These are phyloP conservation scores for Sphaerulina vaccinii DNA, from an alignment of 2,329 filamentous ascomycete genomes.

Conservation along the genomic window DNA sequence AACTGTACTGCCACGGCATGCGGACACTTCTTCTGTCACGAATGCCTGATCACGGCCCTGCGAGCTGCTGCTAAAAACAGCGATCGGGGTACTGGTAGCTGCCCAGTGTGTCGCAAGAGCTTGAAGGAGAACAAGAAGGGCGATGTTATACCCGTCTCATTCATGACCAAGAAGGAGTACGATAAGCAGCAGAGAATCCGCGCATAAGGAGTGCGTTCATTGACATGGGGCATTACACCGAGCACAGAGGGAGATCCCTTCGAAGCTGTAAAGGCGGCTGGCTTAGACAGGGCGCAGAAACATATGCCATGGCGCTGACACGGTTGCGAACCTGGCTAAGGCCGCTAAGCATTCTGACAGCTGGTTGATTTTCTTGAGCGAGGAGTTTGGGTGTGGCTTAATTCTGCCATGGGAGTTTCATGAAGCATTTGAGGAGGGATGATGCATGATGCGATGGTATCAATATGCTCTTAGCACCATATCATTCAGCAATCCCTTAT, in stretches of 20 bases:
- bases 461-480: neutral
- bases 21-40: constrained; percentile 64
- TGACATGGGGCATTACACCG: no score
- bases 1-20: constrained; percentile 61
- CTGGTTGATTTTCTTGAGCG: constrained; percentile 15
- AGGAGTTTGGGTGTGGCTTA: constrained; percentile 5
- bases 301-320: no score
- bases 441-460: constrained; percentile 11
- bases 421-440: constrained; percentile 1
- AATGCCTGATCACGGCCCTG: constrained; percentile 61
- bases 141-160: constrained; percentile 25
- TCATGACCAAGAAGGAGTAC: constrained; percentile 29
- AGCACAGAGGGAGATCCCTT: no score
- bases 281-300: no score
- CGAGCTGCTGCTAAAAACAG: constrained; percentile 54
- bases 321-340: neutral
- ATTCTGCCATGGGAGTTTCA: constrained; percentile 8
- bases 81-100: constrained; percentile 45
- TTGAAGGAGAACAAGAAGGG: constrained; percentile 24
- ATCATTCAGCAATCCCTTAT: neutral
- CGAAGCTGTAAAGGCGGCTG: no score
- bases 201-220: neutral
- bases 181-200: neutral
- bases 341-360: constrained; percentile 12
- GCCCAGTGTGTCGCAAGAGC: constrained; percentile 42